Evolutionary conservation across 768 basidiomycete genomes (phyloP).

Genomic region (Tulasnella sp.): DNA sequence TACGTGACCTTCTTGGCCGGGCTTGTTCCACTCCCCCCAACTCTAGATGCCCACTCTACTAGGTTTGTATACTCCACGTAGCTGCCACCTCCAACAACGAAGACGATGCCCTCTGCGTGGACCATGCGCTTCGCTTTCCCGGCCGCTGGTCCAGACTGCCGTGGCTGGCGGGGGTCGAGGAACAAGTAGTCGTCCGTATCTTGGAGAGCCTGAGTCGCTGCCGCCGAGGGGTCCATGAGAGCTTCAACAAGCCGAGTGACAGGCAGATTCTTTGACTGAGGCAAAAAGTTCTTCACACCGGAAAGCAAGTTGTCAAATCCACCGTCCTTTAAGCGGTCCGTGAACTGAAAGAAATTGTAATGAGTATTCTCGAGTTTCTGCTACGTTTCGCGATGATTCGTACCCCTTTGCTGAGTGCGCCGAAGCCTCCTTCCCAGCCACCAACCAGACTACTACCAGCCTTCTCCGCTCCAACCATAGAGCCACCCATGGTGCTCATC

Average conservation of each 20-base stretch:
- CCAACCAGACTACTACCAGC: constrained; percentile 22
- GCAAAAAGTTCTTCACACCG: constrained; percentile 96
- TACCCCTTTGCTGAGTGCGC: constrained; percentile 84
- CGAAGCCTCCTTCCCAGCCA: constrained; percentile 56
- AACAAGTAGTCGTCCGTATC: constrained; percentile 95
- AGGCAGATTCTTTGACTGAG: constrained; percentile 87
- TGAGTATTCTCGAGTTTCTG: neutral
- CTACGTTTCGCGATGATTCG: constrained; percentile 36
- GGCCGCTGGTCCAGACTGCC: constrained; percentile 43
- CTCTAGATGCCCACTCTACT: constrained; percentile 72
- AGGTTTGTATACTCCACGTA: constrained; percentile 98
- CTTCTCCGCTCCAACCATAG: constrained; percentile 54
- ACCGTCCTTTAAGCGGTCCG: constrained; percentile 88
- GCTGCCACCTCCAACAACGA: constrained; percentile 93
- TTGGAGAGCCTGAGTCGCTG: constrained; percentile 88
- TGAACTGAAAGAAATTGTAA: constrained; percentile 54
- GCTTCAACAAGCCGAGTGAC: constrained; percentile 92
- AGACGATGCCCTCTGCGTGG: constrained; percentile 84
- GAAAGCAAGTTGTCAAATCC: constrained; percentile 96
- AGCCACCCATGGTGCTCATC: constrained; percentile 73
- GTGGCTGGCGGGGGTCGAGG: constrained; percentile 84
- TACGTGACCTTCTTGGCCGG: constrained; percentile 81
- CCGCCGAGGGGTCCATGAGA: constrained; percentile 93
- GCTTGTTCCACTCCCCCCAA: constrained; percentile 22
- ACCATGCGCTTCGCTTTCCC: constrained; percentile 58